Percentiles rank a stretch among this genome's conserved stretches.
These are phyloP conservation scores for Beauveria sp. DNA, from an alignment of 2,329 filamentous ascomycete species.

Conservation along the genomic window DNA sequence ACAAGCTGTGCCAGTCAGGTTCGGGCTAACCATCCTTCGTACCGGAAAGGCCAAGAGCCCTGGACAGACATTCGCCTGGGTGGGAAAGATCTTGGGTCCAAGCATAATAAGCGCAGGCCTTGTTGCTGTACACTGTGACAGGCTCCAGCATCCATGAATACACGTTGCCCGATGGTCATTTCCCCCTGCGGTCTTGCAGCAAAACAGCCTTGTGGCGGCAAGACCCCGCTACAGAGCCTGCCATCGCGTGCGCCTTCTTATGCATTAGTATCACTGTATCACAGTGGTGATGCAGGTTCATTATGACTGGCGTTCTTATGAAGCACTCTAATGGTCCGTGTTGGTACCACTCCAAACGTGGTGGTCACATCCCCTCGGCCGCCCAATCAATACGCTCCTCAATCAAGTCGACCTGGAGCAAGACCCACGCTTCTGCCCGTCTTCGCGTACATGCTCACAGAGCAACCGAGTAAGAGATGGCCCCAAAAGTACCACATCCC, in stretches of 20 bases:
- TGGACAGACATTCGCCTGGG: background rate
- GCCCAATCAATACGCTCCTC: conserved; percentile 1
- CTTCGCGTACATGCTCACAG: background rate
- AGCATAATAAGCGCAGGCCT: background rate
- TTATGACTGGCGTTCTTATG: background rate
- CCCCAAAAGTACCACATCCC: conserved; percentile 3
- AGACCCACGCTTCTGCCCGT: conserved; percentile 2
- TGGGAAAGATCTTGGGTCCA: background rate
- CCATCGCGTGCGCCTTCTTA: background rate
- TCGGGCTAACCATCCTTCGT: background rate
- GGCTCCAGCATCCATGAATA: background rate
- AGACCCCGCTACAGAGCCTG: background rate
- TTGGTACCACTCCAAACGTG: background rate
- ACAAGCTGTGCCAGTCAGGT: background rate
- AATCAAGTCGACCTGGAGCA: background rate
- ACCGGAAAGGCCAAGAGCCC: background rate
- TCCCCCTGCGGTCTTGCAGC: background rate
- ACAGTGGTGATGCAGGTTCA: background rate
- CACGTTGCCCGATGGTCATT: background rate
- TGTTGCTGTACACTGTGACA: background rate
- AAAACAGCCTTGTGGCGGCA: background rate
- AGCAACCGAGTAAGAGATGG: background rate
- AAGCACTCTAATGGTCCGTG: background rate
- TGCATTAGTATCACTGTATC: background rate
- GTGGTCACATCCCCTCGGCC: background rate